phyloP scores from a whole-genome alignment of 495 filamentous ascomycete species.

The Mytilinidion resinicola region DNA sequence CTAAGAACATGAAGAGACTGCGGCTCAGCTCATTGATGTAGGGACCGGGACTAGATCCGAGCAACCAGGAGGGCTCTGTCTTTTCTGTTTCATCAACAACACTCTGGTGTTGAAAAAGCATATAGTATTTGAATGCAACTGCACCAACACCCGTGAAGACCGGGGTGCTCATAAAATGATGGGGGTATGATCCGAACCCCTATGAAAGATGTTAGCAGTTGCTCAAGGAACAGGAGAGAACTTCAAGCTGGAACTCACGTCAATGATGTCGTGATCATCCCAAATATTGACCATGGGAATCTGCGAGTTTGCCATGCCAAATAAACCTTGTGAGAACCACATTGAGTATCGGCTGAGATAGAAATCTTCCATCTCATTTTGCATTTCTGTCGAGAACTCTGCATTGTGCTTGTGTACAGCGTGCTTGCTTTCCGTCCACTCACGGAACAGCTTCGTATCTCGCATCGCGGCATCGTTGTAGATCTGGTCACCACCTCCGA shows the following conservation, averaged over 20 bases:
- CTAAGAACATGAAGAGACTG: conserved; percentile 79
- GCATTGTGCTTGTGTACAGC: conserved; percentile 67
- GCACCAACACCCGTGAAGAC: conserved; percentile 85
- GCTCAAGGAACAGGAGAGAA: not conserved
- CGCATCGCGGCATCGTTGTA: conserved; percentile 82
- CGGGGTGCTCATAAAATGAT: conserved; percentile 84
- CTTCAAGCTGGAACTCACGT: conserved; percentile 37
- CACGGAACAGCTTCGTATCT: conserved; percentile 64
- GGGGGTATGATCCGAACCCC: conserved; percentile 87
- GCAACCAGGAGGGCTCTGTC: conserved; percentile 85
- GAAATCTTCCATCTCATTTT: conserved; percentile 76
- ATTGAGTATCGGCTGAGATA: conserved; percentile 78
- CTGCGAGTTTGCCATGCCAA: conserved; percentile 83
- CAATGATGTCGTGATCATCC: conserved; percentile 97
- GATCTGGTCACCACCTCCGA: conserved; percentile 94
- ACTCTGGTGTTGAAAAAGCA: conserved; percentile 96
- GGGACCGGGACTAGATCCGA: conserved; percentile 73
- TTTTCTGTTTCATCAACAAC: conserved; percentile 67
- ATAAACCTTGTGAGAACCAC: conserved; percentile 96
- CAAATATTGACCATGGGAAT: conserved; percentile 98
- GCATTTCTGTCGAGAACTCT: conserved; percentile 68
- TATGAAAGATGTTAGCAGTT: conserved; percentile 15
- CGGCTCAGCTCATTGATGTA: conserved; percentile 84
- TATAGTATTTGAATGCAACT: conserved; percentile 94
- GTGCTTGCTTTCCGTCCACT: conserved; percentile 80